Base-by-base conservation (phyloP, 257 asterid genomes). In the Solanum pennellii region DNA sequence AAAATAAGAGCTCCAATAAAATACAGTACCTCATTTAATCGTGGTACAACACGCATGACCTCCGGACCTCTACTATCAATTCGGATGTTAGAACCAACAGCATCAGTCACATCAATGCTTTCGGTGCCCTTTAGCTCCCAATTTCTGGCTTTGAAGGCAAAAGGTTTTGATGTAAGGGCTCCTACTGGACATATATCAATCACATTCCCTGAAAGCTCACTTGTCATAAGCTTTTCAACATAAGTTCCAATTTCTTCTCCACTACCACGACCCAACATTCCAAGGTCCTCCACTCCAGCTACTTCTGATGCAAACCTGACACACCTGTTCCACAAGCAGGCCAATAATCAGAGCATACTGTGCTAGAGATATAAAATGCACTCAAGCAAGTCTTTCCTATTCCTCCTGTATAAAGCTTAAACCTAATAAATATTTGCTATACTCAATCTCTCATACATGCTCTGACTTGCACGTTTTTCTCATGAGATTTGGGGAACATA, bases 221-320 rank as follows among this genome's bases (percentile, higher is more conserved):
- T 97, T 84, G 98, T 94, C 99, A 97, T 97, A 72, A 97, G 98
- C 82, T 88, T 93, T 90, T 96, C 99, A 75, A 97, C 99, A 86
- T 97, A 97, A 82, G 99, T 97, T 87, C 99, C 99, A 77, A 97
- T 97, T 92, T 97, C 99, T 95, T 97, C 99, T 89, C 99, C 99
- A 89, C 99, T 97, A 65, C 99, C 99, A 92, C 99, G 99, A 45
- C 99, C 99, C 90, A 97, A 89, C 94, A 97, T 93, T 87, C 99
- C 99, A 86, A 97, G 98, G 91, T 97, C 99, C 91, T 95, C 93
- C 88, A 95, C 98, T 41, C 99, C 99, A 87, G 99, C 99, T 75
- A 97, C 73, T 92, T 97, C 99, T 39, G 97, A 86, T 35, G 99
- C 99, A 92, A 97, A 97, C 90, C 99, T 92, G 83, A 97, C 99